Evolutionary conservation across 2,329 filamentous ascomycete genomes (phyloP), one percentile per base, ranked within the genome.

Genomic region (Ceratocystis papillata): DNA sequence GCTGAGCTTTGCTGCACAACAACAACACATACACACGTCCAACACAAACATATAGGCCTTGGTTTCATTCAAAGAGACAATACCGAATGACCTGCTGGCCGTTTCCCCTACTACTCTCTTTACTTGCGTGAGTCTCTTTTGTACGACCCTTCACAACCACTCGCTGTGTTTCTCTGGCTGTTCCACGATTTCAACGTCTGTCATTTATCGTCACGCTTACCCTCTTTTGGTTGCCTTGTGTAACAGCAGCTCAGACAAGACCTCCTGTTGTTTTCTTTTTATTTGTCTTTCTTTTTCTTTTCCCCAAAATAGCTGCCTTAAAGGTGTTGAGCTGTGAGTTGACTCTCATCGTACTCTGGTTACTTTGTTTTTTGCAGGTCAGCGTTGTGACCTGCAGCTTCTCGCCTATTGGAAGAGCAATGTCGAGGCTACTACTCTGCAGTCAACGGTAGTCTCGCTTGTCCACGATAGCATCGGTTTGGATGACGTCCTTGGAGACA

Each of bases 181-280:
- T 59, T 33, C 15, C 28, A 37, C 55, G 55, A 30, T 59, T 59
- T 59, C 25, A 17, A 59, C 55, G 33, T 59, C 28, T 37, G 55
- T 30, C 55, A 59, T 20, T 59, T 20, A 37, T 59, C 53, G 53
- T 30, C 53, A 57, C 28, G 12, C 53, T 57, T 57, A 57, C 33
- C 53, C 55, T 37, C 12, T 59, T 59, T 59, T 1, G 28, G 55
- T 30, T 10, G 8, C 30, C 30, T 20, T 33, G 55, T 59, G 55
- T 59, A 59, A 59, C 55, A 59, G 7, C 55, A 37, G 15, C 17
- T n/a, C 25, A 53, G 22, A 28, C 48, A 53, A 22, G 7, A 53
- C 20, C n/a, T 22, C 48, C n/a, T 1, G 8, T 20, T 53, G 48
- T 22, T 10, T 10, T 41, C 37, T 12, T 41, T 41, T 12, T 37